Evolutionary conservation across 768 basidiomycete genomes (phyloP), one percentile per base, ranked within the genome.

Genomic region (Boletus edulis): DNA sequence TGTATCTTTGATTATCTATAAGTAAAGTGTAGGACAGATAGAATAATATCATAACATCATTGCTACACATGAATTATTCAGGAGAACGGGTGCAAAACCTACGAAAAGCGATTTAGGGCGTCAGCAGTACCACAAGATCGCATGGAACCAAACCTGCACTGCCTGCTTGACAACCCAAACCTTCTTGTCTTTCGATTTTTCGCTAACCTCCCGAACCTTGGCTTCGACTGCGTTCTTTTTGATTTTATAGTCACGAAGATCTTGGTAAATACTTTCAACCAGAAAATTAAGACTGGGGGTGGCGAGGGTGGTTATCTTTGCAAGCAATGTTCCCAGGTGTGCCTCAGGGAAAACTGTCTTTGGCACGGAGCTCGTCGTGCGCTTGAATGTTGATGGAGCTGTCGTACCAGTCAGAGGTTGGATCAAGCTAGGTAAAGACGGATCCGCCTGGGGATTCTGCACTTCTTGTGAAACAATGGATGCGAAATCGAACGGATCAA

Each of bases 141-240:
- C 12, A 38, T 15, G 15, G 13, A 18, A 56, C 52, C 14, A 31
- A 46, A 59, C 58, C 58, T 55, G 56, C 42, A 48, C 49, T 38
- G 37, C 53, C 13, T 61, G 58, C 37, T 84, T 87, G 31, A 93
- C 76, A 34, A 86, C 71, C 92, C 92, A 94, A 55, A 84, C 70
- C 67, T 82, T 89, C 73, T 78, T 83, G 54, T 83, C 81, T 67
- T 81, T 87, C 62, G 81, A 85, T 65, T 89, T 92, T 71, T 86
- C 87, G 15, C 82, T 78, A 13, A 92, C 79, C 69, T 92, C 89
- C 44, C 81, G 77, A 37, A 94, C 76, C 68, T 93, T 93, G 3
- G 83, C 84, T 69, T 91, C 89, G 43, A 94, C 84, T 5, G 89
- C 83, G 47, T 85, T 88, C 78, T 93, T 94, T 76, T 87, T 91